Conservation (phyloP, 2,329 filamentous ascomycete genomes). For the Nothophoma quercina region DNA sequence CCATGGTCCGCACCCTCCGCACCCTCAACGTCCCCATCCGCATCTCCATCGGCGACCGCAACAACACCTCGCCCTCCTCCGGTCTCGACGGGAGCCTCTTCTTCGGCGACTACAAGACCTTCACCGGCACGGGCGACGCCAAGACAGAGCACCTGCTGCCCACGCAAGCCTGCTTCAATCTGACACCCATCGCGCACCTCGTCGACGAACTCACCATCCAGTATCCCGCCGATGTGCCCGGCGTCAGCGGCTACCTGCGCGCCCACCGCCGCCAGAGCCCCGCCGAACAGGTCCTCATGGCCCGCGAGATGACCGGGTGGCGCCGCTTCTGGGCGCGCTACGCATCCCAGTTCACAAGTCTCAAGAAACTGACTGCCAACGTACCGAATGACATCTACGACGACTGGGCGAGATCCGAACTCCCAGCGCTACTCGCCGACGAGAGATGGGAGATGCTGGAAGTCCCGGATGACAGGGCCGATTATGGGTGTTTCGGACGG, state of each 20-base stretch:
- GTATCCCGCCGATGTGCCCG: slow-evolving; percentile 43
- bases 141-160: slow-evolving; percentile 38
- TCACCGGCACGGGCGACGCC: slow-evolving; percentile 35
- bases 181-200: slow-evolving; percentile 42
- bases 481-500: slow-evolving; percentile 24
- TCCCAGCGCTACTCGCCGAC: slow-evolving; percentile 32
- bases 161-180: slow-evolving; percentile 44
- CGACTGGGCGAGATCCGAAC: slow-evolving; percentile 39
- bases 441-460: slow-evolving; percentile 45
- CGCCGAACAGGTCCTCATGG: slow-evolving; percentile 38
- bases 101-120: slow-evolving; percentile 47
- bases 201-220: slow-evolving; percentile 48
- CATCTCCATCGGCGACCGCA: slow-evolving; percentile 44
- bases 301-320: slow-evolving; percentile 46
- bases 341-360: slow-evolving; percentile 43
- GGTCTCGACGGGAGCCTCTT: slow-evolving; percentile 45
- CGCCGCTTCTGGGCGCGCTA: slow-evolving; percentile 48
- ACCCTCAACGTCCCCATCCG: slow-evolving; percentile 43
- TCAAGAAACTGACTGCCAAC: slow-evolving; percentile 45
- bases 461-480: slow-evolving; percentile 28
- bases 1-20: slow-evolving; percentile 40
- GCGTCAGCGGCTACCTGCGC: slow-evolving; percentile 38
- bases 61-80: slow-evolving; percentile 32
- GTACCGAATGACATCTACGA: slow-evolving; percentile 44
- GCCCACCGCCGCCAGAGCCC: slow-evolving; percentile 27